Conservation (phyloP, 1,284 basidiomycete species). For the Salmacisia buchloeana region DNA sequence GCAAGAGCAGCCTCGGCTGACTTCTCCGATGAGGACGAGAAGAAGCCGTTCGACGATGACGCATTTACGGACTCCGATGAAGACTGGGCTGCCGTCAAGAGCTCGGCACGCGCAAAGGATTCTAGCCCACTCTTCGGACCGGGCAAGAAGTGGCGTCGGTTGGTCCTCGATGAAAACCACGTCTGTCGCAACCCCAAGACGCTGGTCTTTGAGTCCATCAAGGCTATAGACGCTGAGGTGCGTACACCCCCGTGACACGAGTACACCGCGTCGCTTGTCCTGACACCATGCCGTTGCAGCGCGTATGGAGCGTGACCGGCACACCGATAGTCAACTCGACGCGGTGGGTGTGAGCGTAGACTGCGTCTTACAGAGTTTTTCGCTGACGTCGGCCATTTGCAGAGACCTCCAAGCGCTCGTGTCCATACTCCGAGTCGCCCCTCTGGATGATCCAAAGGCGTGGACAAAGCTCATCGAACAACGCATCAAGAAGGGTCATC, state of each 20-base stretch:
- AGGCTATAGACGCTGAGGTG: slow-evolving; percentile 61
- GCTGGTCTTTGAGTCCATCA: slow-evolving; percentile 71
- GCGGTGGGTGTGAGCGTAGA: slow-evolving; percentile 53
- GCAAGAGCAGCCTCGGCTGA: neutral
- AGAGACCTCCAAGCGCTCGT: slow-evolving; percentile 79
- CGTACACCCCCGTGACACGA: neutral
- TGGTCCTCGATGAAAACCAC: slow-evolving; percentile 83
- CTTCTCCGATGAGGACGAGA: slow-evolving; percentile 11
- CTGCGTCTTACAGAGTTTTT: neutral
- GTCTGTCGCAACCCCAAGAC: slow-evolving; percentile 76
- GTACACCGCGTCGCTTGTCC: neutral
- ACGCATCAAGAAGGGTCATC: slow-evolving; percentile 11
- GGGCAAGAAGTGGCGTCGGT: slow-evolving; percentile 79
- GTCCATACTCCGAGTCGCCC: slow-evolving; percentile 69
- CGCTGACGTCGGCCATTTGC: neutral
- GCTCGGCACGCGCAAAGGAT: neutral
- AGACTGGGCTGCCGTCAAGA: slow-evolving; percentile 4
- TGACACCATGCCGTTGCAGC: neutral
- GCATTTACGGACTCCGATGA: slow-evolving; percentile 36
- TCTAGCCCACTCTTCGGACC: slow-evolving; percentile 57
- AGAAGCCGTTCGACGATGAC: slow-evolving; percentile 3
- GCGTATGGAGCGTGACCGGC: slow-evolving; percentile 61
- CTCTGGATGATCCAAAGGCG: slow-evolving; percentile 67
- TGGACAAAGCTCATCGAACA: slow-evolving; percentile 63
- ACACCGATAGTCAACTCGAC: slow-evolving; percentile 84